Evolutionary conservation across 2,329 filamentous ascomycete species (phyloP).

Genomic region (Davidsoniella neocaledoniae): DNA sequence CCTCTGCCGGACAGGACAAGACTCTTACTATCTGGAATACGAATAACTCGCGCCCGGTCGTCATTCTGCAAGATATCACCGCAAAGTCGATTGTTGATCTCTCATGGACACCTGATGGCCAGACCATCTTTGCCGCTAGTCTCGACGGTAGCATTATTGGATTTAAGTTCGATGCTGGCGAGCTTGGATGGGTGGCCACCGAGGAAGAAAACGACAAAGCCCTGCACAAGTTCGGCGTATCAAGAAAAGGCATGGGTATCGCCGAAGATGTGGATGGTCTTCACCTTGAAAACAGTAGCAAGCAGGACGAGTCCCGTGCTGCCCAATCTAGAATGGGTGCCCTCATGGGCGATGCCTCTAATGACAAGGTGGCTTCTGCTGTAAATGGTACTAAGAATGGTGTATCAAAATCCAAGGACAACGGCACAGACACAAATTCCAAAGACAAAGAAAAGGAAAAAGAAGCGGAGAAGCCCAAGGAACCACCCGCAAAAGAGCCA

Average conservation of each 20-base stretch:
- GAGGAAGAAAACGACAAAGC: conserved; percentile 83
- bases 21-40: conserved; percentile 96
- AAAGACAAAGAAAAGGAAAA: conserved; percentile 20
- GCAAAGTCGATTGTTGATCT: conserved; percentile 88
- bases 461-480: conserved; percentile 17
- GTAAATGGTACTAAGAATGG: conserved; percentile 37
- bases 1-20: conserved; percentile 92
- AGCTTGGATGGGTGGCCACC: conserved; percentile 76
- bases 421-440: conserved; percentile 15
- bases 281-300: conserved; percentile 77
- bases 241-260: conserved; percentile 74
- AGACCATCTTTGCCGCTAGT: conserved; percentile 69
- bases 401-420: conserved; percentile 21
- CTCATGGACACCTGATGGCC: conserved; percentile 84
- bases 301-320: conserved; percentile 73
- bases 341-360: conserved; percentile 66
- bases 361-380: conserved; percentile 37
- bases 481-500: conserved; percentile 16
- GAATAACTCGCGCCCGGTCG: conserved; percentile 75
- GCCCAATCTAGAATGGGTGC: conserved; percentile 94
- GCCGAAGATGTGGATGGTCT: conserved; percentile 84
- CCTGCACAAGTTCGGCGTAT: conserved; percentile 80
- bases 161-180: conserved; percentile 66
- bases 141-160: conserved; percentile 79
- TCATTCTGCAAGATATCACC: conserved; percentile 77